Conservation (phyloP, 257 asterid genomes). For the Nicotiana tabacum region DNA sequence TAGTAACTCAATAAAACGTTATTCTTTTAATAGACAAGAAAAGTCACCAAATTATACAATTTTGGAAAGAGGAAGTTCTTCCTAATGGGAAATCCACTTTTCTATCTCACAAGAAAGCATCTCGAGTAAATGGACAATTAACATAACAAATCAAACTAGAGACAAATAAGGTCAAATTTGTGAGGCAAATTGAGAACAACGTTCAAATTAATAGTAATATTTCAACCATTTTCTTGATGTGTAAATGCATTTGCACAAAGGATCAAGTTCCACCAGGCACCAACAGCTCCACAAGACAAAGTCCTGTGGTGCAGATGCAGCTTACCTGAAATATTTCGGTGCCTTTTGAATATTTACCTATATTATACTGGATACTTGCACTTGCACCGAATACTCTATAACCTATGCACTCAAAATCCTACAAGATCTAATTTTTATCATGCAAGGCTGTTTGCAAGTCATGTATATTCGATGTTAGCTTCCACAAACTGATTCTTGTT, state of each 20-base stretch:
- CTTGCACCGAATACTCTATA: not conserved
- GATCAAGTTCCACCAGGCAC: not conserved
- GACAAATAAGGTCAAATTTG: not conserved
- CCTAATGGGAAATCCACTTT: not conserved
- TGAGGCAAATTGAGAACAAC: not conserved
- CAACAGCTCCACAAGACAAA: not conserved
- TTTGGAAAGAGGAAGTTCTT: not conserved
- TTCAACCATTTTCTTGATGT: not conserved
- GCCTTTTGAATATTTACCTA: not conserved
- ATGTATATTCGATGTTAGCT: not conserved
- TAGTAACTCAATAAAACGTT: not conserved
- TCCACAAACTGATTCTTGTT: not conserved
- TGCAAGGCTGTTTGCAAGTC: not conserved
- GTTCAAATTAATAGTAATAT: not conserved
- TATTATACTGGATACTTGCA: not conserved
- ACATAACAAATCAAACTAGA: not conserved
- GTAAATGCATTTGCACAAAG: not conserved
- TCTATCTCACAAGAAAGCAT: not conserved
- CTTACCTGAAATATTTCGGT: not conserved
- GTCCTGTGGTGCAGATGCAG: not conserved
- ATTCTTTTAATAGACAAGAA: not conserved
- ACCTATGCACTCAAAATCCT: not conserved
- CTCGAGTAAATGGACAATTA: not conserved
- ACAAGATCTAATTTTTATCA: not conserved
- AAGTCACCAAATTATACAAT: not conserved